Percentiles rank a stretch among this genome's conserved stretches.
These are phyloP conservation scores for Sphagnum magellanicum DNA, from an alignment of 228 moss, liverwort and hornwort genomes.

Conservation along the genomic window DNA sequence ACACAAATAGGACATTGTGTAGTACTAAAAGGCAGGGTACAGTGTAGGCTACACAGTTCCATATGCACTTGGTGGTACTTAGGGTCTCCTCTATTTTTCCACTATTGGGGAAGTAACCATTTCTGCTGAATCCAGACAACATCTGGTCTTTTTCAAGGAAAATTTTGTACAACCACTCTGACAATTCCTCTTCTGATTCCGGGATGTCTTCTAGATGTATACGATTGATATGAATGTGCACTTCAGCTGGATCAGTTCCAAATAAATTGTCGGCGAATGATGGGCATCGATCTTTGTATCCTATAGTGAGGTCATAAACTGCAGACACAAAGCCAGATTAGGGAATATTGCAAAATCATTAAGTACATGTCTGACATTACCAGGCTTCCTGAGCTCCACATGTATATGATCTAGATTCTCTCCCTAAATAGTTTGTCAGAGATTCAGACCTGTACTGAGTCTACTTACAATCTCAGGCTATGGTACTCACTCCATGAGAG, in stretches of 20 bases:
- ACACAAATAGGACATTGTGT: constrained; percentile 45
- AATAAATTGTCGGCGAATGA: constrained; percentile 87
- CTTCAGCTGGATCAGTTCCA: constrained; percentile 94
- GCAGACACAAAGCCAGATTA: constrained; percentile 16
- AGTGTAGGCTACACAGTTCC: constrained; percentile 26
- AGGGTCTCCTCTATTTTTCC: constrained; percentile 52
- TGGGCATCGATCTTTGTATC: constrained; percentile 82
- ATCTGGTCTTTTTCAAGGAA: constrained; percentile 74
- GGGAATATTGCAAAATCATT: background rate
- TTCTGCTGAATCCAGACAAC: constrained; percentile 45
- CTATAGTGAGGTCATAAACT: constrained; percentile 98
- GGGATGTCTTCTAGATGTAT: constrained; percentile 69
- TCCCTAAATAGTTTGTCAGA: background rate
- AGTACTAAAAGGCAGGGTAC: constrained; percentile 22
- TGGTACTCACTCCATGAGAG: too few relatives aligned
- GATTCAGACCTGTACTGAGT: background rate
- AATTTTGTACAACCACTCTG: constrained; percentile 70
- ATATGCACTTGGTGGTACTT: constrained; percentile 36
- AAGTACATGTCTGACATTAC: too few relatives aligned
- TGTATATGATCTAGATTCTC: background rate
- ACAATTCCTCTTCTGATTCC: constrained; percentile 47
- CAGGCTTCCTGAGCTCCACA: background rate
- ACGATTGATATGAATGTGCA: constrained; percentile 85
- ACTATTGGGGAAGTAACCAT: constrained; percentile 60
- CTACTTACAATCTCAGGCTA: background rate